Evolutionary conservation across 192 early-diverging fungal species (phyloP).

Genomic region (Coemansia sp.): DNA sequence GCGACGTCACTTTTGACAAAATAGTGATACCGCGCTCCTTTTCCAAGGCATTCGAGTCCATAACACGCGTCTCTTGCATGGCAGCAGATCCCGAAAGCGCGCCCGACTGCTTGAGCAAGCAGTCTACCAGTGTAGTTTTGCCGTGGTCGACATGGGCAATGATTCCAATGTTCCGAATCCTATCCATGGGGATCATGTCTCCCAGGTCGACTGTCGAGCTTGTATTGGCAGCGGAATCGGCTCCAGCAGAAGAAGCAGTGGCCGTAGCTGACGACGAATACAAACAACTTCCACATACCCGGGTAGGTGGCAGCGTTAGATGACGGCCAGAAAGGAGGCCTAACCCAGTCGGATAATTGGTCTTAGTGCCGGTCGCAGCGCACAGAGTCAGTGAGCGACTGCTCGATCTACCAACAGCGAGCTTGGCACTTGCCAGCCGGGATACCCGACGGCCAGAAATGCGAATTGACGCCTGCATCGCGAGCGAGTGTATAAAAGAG

Average conservation of each 20-base stretch:
- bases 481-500: background rate
- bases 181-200: conserved; percentile 50
- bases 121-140: conserved; percentile 74
- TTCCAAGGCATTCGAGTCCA: conserved; percentile 84
- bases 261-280: conserved; percentile 12
- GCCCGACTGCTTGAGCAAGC: conserved; percentile 62
- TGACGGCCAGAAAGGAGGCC: background rate
- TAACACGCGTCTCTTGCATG: conserved; percentile 70
- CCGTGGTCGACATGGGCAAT: conserved; percentile 91
- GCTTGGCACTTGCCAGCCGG: conserved; percentile 11
- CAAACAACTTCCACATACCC: background rate
- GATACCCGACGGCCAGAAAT: conserved; percentile 29
- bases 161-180: conserved; percentile 58
- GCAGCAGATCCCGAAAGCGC: conserved; percentile 57
- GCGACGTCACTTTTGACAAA: conserved; percentile 78
- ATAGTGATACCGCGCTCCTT: conserved; percentile 91
- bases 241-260: background rate
- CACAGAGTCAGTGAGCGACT: background rate
- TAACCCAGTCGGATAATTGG: too few species aligned
- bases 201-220: conserved; percentile 32
- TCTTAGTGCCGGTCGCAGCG: background rate
- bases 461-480: conserved; percentile 30
- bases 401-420: background rate
- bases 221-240: background rate
- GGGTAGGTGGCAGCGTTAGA: background rate